A percentile compares a stretch with the other conserved stretches of the same genome.
phyloP scores from a whole-genome alignment of 495 filamentous ascomycete genomes.

The Hypomontagnella monticulosa region DNA sequence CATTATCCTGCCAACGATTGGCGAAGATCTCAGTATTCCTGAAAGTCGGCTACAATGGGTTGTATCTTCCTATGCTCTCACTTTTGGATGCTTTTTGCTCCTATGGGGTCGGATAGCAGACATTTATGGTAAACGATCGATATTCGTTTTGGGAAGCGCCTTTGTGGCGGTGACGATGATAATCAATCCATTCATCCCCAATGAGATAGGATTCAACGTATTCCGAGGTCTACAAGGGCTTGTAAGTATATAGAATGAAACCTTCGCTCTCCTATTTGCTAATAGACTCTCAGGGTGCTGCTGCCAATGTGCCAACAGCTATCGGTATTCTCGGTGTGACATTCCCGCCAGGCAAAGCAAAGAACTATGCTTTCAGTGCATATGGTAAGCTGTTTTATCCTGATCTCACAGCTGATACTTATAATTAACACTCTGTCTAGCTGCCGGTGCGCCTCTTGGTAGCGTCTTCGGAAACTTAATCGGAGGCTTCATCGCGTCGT shows the following conservation, averaged over 20 bases:
- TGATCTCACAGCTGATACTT: not conserved
- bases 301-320: slow-evolving; percentile 71
- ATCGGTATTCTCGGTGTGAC: slow-evolving; percentile 71
- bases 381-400: slow-evolving; percentile 47
- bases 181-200: slow-evolving; percentile 69
- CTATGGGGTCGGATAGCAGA: slow-evolving; percentile 79
- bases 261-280: slow-evolving; percentile 10
- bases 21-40: slow-evolving; percentile 62
- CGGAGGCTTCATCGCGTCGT: slow-evolving; percentile 63
- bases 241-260: slow-evolving; percentile 53
- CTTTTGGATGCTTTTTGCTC: slow-evolving; percentile 75
- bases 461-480: slow-evolving; percentile 65
- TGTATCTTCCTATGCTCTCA: slow-evolving; percentile 68
- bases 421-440: slow-evolving; percentile 32
- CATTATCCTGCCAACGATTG: slow-evolving; percentile 69
- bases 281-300: slow-evolving; percentile 65
- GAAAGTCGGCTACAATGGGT: slow-evolving; percentile 69
- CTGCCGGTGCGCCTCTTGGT: slow-evolving; percentile 67
- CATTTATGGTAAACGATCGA: slow-evolving; percentile 73
- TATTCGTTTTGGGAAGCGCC: slow-evolving; percentile 73
- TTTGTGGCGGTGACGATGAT: slow-evolving; percentile 70
- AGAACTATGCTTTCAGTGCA: slow-evolving; percentile 69
- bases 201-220: slow-evolving; percentile 75
- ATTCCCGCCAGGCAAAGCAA: slow-evolving; percentile 68
- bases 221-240: slow-evolving; percentile 77